Evolutionary conservation across 2,329 filamentous ascomycete species (phyloP).

Genomic region (Colletotrichum higginsianum): DNA sequence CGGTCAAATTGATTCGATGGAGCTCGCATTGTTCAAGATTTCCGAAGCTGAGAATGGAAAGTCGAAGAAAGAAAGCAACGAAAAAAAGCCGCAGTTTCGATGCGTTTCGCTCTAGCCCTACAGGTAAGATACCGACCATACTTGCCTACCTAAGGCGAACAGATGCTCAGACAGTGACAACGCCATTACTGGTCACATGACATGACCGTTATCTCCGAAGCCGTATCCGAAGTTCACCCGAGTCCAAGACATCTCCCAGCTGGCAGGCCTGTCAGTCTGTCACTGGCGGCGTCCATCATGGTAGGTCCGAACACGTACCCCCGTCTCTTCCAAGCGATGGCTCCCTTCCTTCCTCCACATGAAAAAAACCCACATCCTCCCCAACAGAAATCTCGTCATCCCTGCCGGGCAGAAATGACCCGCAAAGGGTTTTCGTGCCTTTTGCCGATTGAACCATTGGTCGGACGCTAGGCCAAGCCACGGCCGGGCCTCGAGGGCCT

Average conservation of each 20-base stretch:
- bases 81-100: constrained; percentile 25
- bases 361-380: constrained; percentile 32
- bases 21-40: neutral
- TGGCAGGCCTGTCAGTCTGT: neutral
- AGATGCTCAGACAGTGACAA: constrained; percentile 19
- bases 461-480: constrained; percentile 7
- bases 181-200: constrained; percentile 12
- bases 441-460: constrained; percentile 3
- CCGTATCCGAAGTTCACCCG: constrained; percentile 20
- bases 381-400: constrained; percentile 40
- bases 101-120: constrained; percentile 2
- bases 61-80: neutral
- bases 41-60: neutral
- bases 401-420: constrained; percentile 37
- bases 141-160: neutral
- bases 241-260: neutral
- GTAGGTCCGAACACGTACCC: too few species aligned
- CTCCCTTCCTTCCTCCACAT: neutral
- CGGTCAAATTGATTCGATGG: constrained; percentile 16
- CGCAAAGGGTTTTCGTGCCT: constrained; percentile 22
- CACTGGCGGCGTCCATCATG: too few species aligned
- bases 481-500: neutral
- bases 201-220: neutral
- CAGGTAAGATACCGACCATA: too few species aligned
- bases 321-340: neutral